Percentiles rank a stretch among this genome's conserved stretches.
These are phyloP conservation scores for Paraglomus brasilianum DNA, from an alignment of 192 early-diverging fungal species.

Conservation along the genomic window DNA sequence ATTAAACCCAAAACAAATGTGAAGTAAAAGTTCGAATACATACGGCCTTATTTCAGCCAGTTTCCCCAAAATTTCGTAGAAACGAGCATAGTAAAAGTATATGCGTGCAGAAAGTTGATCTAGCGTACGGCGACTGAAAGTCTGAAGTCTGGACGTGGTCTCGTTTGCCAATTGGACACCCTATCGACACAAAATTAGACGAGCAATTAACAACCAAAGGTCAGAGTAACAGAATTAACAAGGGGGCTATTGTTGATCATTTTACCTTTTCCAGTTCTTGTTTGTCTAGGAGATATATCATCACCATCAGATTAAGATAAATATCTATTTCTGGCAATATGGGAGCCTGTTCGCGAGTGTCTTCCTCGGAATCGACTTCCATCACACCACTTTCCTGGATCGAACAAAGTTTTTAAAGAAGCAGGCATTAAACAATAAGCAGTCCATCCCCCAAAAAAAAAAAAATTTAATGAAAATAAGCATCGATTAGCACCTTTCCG, in stretches of 20 bases:
- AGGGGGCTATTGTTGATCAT: background rate
- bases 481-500: conserved; percentile 34
- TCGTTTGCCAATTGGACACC: conserved; percentile 66
- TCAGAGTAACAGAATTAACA: background rate
- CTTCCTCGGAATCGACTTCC: conserved; percentile 48
- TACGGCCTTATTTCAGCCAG: conserved; percentile 77
- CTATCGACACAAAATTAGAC: conserved; percentile 37
- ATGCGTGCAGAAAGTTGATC: conserved; percentile 88
- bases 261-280: conserved; percentile 66
- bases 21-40: conserved; percentile 32
- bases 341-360: conserved; percentile 31
- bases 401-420: conserved; percentile 22
- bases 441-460: conserved; percentile 25
- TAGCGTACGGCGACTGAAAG: conserved; percentile 82
- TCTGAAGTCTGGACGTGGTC: conserved; percentile 62
- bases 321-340: conserved; percentile 78
- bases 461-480: background rate
- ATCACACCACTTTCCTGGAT: conserved; percentile 44
- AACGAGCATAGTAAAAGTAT: conserved; percentile 92
- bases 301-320: conserved; percentile 77
- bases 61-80: conserved; percentile 75
- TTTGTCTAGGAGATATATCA: conserved; percentile 82
- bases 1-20: background rate
- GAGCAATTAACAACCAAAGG: background rate
- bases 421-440: conserved; percentile 27